Evolutionary conservation across 768 basidiomycete species (phyloP).

Genomic region (Daedaleopsis sinensis): DNA sequence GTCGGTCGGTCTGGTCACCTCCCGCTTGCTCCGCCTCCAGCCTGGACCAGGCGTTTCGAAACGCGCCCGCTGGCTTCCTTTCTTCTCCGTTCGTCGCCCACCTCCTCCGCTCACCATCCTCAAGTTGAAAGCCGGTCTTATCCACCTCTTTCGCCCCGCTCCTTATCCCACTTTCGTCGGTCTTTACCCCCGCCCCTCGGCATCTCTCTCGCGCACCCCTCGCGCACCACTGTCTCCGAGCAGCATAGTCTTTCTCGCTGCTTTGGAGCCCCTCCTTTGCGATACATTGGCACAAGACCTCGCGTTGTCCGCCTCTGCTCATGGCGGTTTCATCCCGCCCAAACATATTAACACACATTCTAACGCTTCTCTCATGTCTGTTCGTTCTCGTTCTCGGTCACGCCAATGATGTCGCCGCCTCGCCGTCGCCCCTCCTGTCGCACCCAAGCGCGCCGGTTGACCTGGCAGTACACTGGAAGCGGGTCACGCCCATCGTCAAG

Average conservation of each 20-base stretch:
- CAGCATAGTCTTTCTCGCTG: background rate
- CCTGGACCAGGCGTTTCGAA: too few relatives aligned
- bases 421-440: slow-evolving; percentile 1
- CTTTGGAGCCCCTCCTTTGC: background rate
- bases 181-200: slow-evolving; percentile 12
- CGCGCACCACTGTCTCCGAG: background rate
- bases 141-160: slow-evolving; percentile 13
- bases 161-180: slow-evolving; percentile 17
- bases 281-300: slow-evolving; percentile 1
- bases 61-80: too few relatives aligned
- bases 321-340: slow-evolving; percentile 24
- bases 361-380: slow-evolving; percentile 18
- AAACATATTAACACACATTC: background rate
- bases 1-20: too few relatives aligned
- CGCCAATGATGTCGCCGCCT: slow-evolving; percentile 6
- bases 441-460: background rate
- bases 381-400: slow-evolving; percentile 16
- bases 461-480: slow-evolving; percentile 6
- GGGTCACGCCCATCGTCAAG: slow-evolving; percentile 14
- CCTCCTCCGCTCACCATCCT: background rate
- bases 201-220: slow-evolving; percentile 1
- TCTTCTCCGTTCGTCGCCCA: background rate
- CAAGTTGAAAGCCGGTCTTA: background rate
- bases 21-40: too few relatives aligned
- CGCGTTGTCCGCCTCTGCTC: slow-evolving; percentile 9